These are phyloP conservation scores for Alternaria tenuissima DNA, from an alignment of 2,329 filamentous ascomycete species.

Conservation along the genomic window DNA sequence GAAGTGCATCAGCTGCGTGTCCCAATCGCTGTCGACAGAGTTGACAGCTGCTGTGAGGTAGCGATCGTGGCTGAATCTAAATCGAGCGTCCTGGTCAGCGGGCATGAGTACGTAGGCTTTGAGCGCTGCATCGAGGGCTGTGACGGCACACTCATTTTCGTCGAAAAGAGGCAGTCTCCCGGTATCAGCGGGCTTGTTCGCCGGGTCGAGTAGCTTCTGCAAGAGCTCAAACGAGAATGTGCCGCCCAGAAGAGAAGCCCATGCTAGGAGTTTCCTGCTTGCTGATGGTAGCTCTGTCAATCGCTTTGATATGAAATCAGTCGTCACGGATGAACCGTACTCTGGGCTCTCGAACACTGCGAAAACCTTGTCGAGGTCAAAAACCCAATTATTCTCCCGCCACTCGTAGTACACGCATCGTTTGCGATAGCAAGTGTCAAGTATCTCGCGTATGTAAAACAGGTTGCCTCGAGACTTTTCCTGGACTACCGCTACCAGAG, in stretches of 20 bases:
- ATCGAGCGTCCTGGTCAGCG: conserved; percentile 84
- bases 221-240: conserved; percentile 86
- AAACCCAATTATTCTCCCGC: conserved; percentile 78
- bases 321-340: conserved; percentile 81
- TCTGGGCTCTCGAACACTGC: conserved; percentile 81
- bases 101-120: conserved; percentile 82
- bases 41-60: conserved; percentile 76
- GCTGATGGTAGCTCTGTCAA: conserved; percentile 77
- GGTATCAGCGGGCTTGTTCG: conserved; percentile 59
- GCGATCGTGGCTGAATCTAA: conserved; percentile 86
- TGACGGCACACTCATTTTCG: conserved; percentile 74
- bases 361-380: conserved; percentile 85
- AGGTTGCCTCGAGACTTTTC: conserved; percentile 89
- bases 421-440: conserved; percentile 85
- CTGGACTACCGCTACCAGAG: conserved; percentile 83
- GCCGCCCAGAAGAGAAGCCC: conserved; percentile 83
- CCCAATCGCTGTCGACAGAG: conserved; percentile 67
- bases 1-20: conserved; percentile 76
- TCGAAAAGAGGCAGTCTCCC: conserved; percentile 58
- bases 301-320: conserved; percentile 80
- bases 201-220: conserved; percentile 76
- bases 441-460: conserved; percentile 91
- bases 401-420: conserved; percentile 93
- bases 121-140: conserved; percentile 82
- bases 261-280: conserved; percentile 81